Evolutionary conservation across 83 land plant genomes (phyloP).

Genomic region (Picea engelmannii): DNA sequence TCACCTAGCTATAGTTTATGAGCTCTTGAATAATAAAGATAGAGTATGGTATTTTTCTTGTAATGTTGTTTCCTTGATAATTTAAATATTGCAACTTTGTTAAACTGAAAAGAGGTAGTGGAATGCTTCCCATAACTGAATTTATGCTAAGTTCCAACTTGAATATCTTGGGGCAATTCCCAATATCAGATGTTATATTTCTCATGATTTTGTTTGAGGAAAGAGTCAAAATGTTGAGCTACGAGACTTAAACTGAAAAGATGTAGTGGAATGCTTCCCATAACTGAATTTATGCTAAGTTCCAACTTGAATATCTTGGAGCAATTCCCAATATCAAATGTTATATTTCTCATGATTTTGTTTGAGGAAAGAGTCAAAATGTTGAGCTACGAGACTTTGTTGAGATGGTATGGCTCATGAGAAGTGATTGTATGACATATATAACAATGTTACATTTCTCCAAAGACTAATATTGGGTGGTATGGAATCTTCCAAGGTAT

Average conservation of each 20-base stretch:
- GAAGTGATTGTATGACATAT: slow-evolving; percentile 29
- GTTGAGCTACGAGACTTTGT: slow-evolving; percentile 24
- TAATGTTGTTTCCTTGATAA: slow-evolving; percentile 29
- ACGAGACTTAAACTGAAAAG: slow-evolving; percentile 20
- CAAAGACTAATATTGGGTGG: slow-evolving; percentile 23
- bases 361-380: slow-evolving; percentile 24
- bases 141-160: slow-evolving; percentile 36
- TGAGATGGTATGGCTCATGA: slow-evolving; percentile 31
- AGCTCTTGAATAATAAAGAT: slow-evolving; percentile 21
- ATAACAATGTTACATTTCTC: slow-evolving; percentile 27
- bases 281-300: slow-evolving; percentile 27
- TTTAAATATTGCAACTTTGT: slow-evolving; percentile 18
- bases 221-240: slow-evolving; percentile 19
- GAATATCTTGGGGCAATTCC: slow-evolving; percentile 20
- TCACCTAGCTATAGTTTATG: slow-evolving; percentile 29
- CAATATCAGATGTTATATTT: slow-evolving; percentile 28
- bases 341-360: slow-evolving; percentile 24
- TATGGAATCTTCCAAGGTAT: slow-evolving; percentile 29
- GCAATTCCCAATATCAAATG: slow-evolving; percentile 25
- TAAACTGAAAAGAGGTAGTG: slow-evolving; percentile 21
- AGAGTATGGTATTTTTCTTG: slow-evolving; percentile 31
- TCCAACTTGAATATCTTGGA: slow-evolving; percentile 26
- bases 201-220: slow-evolving; percentile 27
- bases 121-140: slow-evolving; percentile 32
- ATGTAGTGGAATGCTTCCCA: slow-evolving; percentile 37